These are phyloP conservation scores for Claviceps arundinis DNA, from an alignment of 2,329 filamentous ascomycete species.

Conservation along the genomic window DNA sequence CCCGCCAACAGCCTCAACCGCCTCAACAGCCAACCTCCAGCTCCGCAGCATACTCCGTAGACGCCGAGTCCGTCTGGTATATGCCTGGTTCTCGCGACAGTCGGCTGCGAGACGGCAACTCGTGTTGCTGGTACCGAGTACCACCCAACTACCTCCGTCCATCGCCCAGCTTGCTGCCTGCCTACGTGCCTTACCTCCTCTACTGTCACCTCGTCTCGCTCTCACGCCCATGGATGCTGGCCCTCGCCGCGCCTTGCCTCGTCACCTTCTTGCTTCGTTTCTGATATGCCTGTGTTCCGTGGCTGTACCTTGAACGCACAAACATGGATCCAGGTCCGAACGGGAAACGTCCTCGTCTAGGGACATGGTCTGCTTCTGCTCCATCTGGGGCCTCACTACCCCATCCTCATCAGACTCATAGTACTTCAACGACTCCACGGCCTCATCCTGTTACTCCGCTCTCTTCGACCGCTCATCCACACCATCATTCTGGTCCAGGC, in stretches of 20 bases:
- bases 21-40: not conserved
- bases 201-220: constrained; percentile 10
- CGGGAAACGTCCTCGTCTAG: constrained; percentile 44
- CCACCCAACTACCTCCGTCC: not conserved
- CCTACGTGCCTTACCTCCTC: not conserved
- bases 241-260: constrained; percentile 25
- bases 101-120: not conserved
- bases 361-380: constrained; percentile 34
- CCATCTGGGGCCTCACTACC: constrained; percentile 35
- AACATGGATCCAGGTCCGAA: constrained; percentile 49
- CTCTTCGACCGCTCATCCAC: constrained; percentile 11
- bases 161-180: not conserved
- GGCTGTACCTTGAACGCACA: constrained; percentile 24
- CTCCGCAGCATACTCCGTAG: not conserved
- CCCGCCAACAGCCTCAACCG: not conserved
- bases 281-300: constrained; percentile 22
- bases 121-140: not conserved
- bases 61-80: not conserved
- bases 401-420: constrained; percentile 22
- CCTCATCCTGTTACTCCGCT: constrained; percentile 9
- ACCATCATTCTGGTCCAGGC: constrained; percentile 17
- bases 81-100: not conserved
- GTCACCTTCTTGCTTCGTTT: constrained; percentile 19
- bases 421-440: constrained; percentile 15
- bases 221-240: constrained; percentile 15